Conservation (phyloP, 495 filamentous ascomycete genomes). For the Podospora fimiseda region DNA sequence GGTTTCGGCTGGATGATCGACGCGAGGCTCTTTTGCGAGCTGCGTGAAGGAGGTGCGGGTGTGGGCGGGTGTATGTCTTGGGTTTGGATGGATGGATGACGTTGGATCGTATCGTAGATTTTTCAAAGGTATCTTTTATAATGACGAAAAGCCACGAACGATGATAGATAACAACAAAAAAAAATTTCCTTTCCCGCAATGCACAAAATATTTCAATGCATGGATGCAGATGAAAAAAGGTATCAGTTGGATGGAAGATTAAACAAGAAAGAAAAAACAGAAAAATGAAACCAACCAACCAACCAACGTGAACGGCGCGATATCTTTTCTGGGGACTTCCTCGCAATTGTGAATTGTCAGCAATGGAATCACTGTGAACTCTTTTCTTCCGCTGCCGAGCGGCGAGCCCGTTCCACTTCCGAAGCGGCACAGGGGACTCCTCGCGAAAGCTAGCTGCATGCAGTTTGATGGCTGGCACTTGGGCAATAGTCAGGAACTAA, state of each 20-base stretch:
- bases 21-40: too few relatives aligned
- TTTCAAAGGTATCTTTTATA: neutral
- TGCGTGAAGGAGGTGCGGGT: too few relatives aligned
- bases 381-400: conserved; percentile 13
- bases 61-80: neutral
- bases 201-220: too few relatives aligned
- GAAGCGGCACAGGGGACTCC: conserved; percentile 5
- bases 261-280: neutral
- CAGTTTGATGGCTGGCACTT: neutral
- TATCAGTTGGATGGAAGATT: neutral
- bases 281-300: neutral
- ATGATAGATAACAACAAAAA: neutral
- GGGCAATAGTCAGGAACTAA: neutral
- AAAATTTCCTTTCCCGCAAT: neutral
- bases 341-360: neutral
- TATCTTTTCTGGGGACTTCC: too few relatives aligned
- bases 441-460: conserved; percentile 7
- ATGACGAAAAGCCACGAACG: neutral
- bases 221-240: too few relatives aligned
- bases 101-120: too few relatives aligned
- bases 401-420: neutral
- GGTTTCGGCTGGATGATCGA: too few relatives aligned
- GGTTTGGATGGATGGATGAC: neutral
- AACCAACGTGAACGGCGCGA: neutral
- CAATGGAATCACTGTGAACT: neutral